phyloP scores from a whole-genome alignment of 2,329 filamentous ascomycete species.

The Fusarium paranaense region DNA sequence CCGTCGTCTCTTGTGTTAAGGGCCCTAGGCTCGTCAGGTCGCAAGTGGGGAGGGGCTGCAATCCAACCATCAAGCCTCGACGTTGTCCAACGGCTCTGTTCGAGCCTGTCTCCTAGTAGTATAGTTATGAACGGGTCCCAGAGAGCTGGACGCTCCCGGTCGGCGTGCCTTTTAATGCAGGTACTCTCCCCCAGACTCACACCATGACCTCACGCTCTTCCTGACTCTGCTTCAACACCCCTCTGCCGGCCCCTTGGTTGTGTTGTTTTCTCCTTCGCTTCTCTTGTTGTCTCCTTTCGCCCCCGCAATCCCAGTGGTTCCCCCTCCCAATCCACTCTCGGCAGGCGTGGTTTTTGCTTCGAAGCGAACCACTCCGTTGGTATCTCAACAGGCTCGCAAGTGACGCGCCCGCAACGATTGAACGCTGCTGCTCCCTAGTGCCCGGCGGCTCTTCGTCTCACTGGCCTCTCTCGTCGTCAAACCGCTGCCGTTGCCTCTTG shows the following conservation, averaged over 20 bases:
- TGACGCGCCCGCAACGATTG: constrained; percentile 36
- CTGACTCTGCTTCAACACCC: constrained; percentile 45
- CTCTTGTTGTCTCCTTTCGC: constrained; percentile 42
- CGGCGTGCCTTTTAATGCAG: constrained; percentile 46
- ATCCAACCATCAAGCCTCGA: constrained; percentile 39
- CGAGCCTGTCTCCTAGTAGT: constrained; percentile 19
- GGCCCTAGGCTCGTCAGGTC: constrained; percentile 29
- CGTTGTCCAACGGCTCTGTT: constrained; percentile 26
- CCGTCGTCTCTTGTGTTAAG: constrained; percentile 36
- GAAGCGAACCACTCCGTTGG: constrained; percentile 46
- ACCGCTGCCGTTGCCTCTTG: constrained; percentile 27
- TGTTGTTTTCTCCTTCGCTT: constrained; percentile 42
- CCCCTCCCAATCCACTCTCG: constrained; percentile 43
- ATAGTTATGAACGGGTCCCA: constrained; percentile 28
- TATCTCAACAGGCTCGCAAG: constrained; percentile 40
- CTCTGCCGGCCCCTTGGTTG: constrained; percentile 23
- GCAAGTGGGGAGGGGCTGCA: constrained; percentile 37
- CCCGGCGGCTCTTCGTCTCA: constrained; percentile 28
- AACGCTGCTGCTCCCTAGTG: constrained; percentile 32
- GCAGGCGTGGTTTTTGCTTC: constrained; percentile 42
- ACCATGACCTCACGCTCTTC: constrained; percentile 44
- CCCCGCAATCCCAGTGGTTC: constrained; percentile 42
- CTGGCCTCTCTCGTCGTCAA: constrained; percentile 24
- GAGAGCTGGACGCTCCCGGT: constrained; percentile 26
- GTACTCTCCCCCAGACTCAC: constrained; percentile 45